Base-by-base conservation (phyloP, 331 rosid genomes). In the Erythrophleum ivorense region DNA sequence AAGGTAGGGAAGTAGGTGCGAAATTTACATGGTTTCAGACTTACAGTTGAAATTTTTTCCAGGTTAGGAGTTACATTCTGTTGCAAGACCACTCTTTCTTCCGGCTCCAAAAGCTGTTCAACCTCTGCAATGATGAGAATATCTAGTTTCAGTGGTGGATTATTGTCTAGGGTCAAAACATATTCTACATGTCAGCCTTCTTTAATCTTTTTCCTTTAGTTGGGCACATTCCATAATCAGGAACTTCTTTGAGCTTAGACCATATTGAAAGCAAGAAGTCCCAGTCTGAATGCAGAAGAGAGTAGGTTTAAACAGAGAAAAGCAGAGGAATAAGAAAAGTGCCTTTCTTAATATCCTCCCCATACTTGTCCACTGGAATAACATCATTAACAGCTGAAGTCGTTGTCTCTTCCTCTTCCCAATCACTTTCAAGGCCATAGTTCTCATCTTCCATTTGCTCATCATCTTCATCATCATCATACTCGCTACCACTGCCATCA, bases 71-170 rank as follows among this genome's bases (percentile, higher is more conserved):
- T 81, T 16, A 82, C 84, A 88, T 91, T 89, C 86, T 86, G 91
- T 68, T 82, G 88, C 88, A 93, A 84, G 82, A 87, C 90, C 60
- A 84, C 94, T 81, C 84, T 81, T 91, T 93, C 97, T 87, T 90
- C 94, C 6, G 91, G 93, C 68, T 80, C 94, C 90, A 95, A 86
- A 81, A 95, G 97, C 75, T 78, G 92, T 82, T 95, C 99, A 80
- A 93, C 86, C 93, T 95, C 97, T 95, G 93, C 87, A 85, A 77
- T 53, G 65, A 86, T 41, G 66, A 83, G 29, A 63, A 72, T 63
- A 55, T 53, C n/a, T 29, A 46, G 71, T 62, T 69, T 38, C 14
- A 81, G 77, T 45, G 21, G 45, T 34, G 0, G 75, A 50, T 79
- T 33, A 15, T 41, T 41, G 53, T 80, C 68, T 18, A 73, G 31